These are phyloP conservation scores for Epichloe hybrida DNA, from an alignment of 2,329 filamentous ascomycete genomes.

Conservation along the genomic window DNA sequence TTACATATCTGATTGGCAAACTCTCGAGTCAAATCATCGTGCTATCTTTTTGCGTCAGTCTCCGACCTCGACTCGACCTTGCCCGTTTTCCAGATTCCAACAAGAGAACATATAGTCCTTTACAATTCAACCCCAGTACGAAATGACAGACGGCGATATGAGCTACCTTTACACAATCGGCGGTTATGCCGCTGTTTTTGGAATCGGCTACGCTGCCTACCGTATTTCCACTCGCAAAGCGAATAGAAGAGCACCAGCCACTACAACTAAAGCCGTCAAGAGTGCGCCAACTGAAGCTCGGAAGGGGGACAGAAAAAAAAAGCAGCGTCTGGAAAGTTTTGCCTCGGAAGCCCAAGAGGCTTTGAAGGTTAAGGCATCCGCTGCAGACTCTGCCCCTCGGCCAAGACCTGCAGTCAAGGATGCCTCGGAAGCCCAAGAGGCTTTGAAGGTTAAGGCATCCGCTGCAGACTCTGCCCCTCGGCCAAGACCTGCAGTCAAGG, in stretches of 20 bases:
- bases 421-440: conserved; percentile 25
- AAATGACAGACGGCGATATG: conserved; percentile 21
- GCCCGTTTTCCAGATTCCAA: not conserved
- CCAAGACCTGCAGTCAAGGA: conserved; percentile 12
- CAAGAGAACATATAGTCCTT: not conserved
- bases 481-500: conserved; percentile 12
- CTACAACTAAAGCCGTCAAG: conserved; percentile 18
- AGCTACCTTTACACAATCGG: conserved; percentile 23
- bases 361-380: conserved; percentile 24
- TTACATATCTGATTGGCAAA: not conserved
- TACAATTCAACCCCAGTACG: conserved; percentile 1
- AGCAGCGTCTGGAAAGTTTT: conserved; percentile 31
- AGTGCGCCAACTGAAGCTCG: conserved; percentile 18
- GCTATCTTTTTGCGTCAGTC: not conserved
- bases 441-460: conserved; percentile 25
- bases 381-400: conserved; percentile 3
- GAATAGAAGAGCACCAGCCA: conserved; percentile 17
- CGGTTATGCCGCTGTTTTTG: conserved; percentile 24
- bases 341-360: conserved; percentile 22
- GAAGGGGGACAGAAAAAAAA: conserved; percentile 31
- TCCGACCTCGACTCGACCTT: not conserved
- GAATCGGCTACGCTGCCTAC: conserved; percentile 22
- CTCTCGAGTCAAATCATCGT: not conserved
- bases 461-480: conserved; percentile 4
- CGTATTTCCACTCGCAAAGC: conserved; percentile 21